Conservation (phyloP, 2,329 filamentous ascomycete species). For the Colletotrichum eleusines region DNA sequence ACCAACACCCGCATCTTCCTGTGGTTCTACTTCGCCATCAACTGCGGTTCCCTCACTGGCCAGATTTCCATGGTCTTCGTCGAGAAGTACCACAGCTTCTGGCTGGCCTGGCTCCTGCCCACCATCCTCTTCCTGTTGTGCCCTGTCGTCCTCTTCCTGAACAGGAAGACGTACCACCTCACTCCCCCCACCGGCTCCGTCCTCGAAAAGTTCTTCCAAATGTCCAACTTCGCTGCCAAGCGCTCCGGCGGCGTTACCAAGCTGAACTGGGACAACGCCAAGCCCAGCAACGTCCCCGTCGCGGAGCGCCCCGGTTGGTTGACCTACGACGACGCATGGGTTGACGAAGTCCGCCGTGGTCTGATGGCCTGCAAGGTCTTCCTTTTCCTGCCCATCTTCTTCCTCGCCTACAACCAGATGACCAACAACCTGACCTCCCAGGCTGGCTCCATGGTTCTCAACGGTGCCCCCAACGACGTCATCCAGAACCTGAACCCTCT, state of each 20-base stretch:
- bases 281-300: conserved; percentile 72
- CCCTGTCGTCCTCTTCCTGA: conserved; percentile 71
- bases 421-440: conserved; percentile 73
- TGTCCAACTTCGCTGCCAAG: conserved; percentile 72
- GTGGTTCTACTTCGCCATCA: conserved; percentile 71
- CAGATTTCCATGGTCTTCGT: conserved; percentile 78
- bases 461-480: conserved; percentile 82
- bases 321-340: conserved; percentile 87
- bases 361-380: conserved; percentile 78
- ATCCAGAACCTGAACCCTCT: conserved; percentile 83
- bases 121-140: conserved; percentile 73
- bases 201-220: conserved; percentile 72
- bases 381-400: conserved; percentile 75
- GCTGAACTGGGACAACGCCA: conserved; percentile 75
- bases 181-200: conserved; percentile 79
- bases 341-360: conserved; percentile 81
- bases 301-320: conserved; percentile 75
- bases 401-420: conserved; percentile 70
- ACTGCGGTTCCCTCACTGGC: conserved; percentile 71
- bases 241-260: conserved; percentile 73
- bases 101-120: conserved; percentile 76
- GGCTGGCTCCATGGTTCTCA: conserved; percentile 73
- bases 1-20: conserved; percentile 78
- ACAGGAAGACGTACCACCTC: conserved; percentile 71
- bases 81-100: conserved; percentile 82